These are phyloP conservation scores for Rhodotorula diobovata DNA, from an alignment of 768 basidiomycete genomes.

Conservation along the genomic window DNA sequence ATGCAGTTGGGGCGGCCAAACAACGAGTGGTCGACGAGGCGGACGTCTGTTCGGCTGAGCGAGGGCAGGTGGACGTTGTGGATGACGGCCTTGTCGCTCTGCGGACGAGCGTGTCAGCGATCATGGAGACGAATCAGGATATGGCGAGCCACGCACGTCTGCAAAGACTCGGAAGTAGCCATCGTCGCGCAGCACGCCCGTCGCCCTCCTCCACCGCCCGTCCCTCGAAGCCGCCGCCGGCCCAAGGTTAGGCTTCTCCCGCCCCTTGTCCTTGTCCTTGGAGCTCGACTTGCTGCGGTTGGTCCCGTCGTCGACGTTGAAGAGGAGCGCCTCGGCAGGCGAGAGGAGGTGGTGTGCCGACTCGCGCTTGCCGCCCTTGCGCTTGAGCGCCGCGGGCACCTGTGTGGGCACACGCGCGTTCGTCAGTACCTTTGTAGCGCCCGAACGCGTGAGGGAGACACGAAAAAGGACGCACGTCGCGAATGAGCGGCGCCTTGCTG, in stretches of 20 bases:
- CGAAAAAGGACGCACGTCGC: slow-evolving; percentile 8
- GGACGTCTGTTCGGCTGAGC: slow-evolving; percentile 65
- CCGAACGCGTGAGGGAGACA: neutral
- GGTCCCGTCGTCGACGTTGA: slow-evolving; percentile 19
- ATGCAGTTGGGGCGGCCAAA: slow-evolving; percentile 73
- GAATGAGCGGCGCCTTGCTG: slow-evolving; percentile 29
- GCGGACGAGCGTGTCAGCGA: neutral
- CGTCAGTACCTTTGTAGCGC: neutral
- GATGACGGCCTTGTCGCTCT: slow-evolving; percentile 30
- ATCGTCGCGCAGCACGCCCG: slow-evolving; percentile 34
- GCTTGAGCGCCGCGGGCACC: slow-evolving; percentile 36
- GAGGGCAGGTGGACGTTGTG: slow-evolving; percentile 32
- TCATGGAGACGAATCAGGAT: neutral
- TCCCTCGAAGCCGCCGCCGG: slow-evolving; percentile 7
- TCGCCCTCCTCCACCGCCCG: slow-evolving; percentile 22
- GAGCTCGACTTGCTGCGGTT: slow-evolving; percentile 12
- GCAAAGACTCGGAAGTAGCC: slow-evolving; percentile 32
- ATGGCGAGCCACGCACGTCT: slow-evolving; percentile 22
- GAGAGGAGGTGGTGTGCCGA: slow-evolving; percentile 37
- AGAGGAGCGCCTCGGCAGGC: slow-evolving; percentile 25
- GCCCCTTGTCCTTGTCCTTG: slow-evolving; percentile 21
- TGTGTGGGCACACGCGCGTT: neutral
- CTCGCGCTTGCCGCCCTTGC: slow-evolving; percentile 28
- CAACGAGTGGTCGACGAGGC: slow-evolving; percentile 67
- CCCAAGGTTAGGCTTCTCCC: slow-evolving; percentile 1